Base-by-base conservation (phyloP, 768 basidiomycete genomes). In the Termitomyces sp. region DNA sequence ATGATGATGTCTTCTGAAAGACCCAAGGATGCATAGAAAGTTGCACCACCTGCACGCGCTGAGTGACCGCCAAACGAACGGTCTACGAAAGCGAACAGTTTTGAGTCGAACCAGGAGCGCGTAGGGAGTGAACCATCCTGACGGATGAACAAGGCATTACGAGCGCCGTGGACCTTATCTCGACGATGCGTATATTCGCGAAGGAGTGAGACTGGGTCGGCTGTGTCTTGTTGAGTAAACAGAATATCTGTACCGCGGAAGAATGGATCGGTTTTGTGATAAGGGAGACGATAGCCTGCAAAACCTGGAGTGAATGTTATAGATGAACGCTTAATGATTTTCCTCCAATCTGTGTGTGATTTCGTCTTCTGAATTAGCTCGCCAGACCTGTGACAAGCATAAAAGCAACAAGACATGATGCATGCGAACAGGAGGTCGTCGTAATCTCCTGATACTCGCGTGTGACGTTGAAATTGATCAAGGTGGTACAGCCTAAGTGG, bases 191-290 rank as follows among this genome's bases (percentile, higher is more conserved):
- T 44, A 36, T 70, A 70, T 7, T 56, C 9, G 8, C 33, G 40
- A 1, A 70, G 50, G 3, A 70, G 62, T 0, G 30, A 12, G 6
- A 71, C 64, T 0, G 61, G 58, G 13, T 69, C 55, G 3, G 64
- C 69, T 53, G 65, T 23, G 23, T 23, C 47, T 49, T 68, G 65
- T 1, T 16, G 7, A 4, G 61, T 57, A 18, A 70, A 59, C 0
- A 70, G 55, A 35, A 71, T 61, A 32, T 68, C 62, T 2, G 68
- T 67, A 0, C 71, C 70, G 0, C 51, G 62, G 41, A 66, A 71
- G 53, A 73, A 71, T 5, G 63, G 66, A 53, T 73, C 65, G 3
- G 58, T 55, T 47, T 73, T 73, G 53, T 73, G 70, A 51, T 73
- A 73, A 6, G 69, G 70, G 0, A 73, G 62, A 32, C 56, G 64